Evolutionary conservation across 192 early-diverging fungal species (phyloP), one percentile per base, ranked within the genome.

Genomic region (Entophlyctis luteolus): DNA sequence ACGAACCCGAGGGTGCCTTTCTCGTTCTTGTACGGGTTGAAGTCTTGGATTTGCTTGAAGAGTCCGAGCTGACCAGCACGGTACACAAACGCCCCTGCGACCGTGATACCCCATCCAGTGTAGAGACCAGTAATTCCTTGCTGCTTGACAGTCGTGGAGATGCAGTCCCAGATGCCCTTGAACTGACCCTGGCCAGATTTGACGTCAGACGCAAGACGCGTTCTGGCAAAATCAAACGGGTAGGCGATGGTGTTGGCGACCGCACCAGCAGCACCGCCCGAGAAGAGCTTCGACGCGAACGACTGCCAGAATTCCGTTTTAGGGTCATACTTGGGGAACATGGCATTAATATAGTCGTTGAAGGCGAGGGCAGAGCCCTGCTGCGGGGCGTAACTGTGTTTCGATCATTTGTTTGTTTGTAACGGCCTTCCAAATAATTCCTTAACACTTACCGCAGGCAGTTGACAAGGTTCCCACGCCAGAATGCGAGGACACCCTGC

Each of bases 321-420:
- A 59, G 65, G 72, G 70, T 59, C 72, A 56, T 60, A 59, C 35
- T 62, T 70, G 54, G 67, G 67, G 86, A 98, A 96, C 86, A 95
- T 84, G 71, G 84, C 73, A 87, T 96, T 96, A 87, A 94, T 93
- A 80, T 89, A 90, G 80, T 96, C 93, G 81, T 91, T 94, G 85
- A 91, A 94, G 36, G 93, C 94, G 82, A 98, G 93, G 87, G 94
- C 96, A 70, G 96, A 79, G 52, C 93, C 96, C 82, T 96, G 94
- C 58, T 92, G 95, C 56, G 96, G 96, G 86, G 96, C 95, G 89
- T 96, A 96, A 79, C 96, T 91, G n/a, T n/a, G 1, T 65, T 62
- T 55, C 55, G 63, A n/a, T n/a, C n/a, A n/a, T n/a, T n/a, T n/a
- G n/a, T n/a, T n/a, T n/a, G n/a, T n/a, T n/a, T n/a, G n/a, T n/a